Evolutionary conservation across 345 rosid genomes (phyloP), one percentile per base, ranked within the genome.

Genomic region (Citrus mangshanensis): DNA sequence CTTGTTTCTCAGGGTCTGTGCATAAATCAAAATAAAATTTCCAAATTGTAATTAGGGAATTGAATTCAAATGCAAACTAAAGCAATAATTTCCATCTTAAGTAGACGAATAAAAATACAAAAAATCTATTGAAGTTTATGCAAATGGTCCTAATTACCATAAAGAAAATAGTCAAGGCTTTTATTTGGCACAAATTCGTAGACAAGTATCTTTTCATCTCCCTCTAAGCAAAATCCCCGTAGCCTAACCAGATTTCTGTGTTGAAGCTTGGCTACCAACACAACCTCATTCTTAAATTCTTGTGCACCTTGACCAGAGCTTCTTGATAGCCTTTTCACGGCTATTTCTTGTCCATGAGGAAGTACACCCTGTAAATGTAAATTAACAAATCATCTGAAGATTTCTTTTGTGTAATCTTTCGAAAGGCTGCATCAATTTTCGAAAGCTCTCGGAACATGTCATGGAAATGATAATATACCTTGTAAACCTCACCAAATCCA

Each of bases 401-500:
- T 35, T 28, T 14, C n/a, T 0, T 22, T 54, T n/a, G 2, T 22
- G 25, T 35, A 72, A 72, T 2, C 12, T 55, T 72, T 6, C 22
- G 24, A 32, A 55, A 21, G 2, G 12, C 21, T 32, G 37, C 46
- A 54, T 32, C 21, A 9, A 1, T 21, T 18, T 46, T 46, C 51
- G 18, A 35, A 67, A 34, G 12, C 18, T 27, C 13, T 28, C 18
- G 0, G 34, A 63, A 24, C 40, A 34, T 16, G n/a, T 13, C 35
- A 30, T 30, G 32, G 28, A 9, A 28, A 18, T 55, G 4, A 32
- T 70, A 2, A 1, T 9, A 9, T 82, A 91, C 94, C 92, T 82
- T 83, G 86, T 82, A 90, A 78, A 93, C 97, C 56, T 79, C 90
- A 73, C 95, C 90, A 73, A 90, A 91, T 58, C 95, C 95, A 30